A percentile compares a stretch with the other conserved stretches of the same genome.
phyloP scores from a whole-genome alignment of 306 rosid species.

The Purshia tridentata region DNA sequence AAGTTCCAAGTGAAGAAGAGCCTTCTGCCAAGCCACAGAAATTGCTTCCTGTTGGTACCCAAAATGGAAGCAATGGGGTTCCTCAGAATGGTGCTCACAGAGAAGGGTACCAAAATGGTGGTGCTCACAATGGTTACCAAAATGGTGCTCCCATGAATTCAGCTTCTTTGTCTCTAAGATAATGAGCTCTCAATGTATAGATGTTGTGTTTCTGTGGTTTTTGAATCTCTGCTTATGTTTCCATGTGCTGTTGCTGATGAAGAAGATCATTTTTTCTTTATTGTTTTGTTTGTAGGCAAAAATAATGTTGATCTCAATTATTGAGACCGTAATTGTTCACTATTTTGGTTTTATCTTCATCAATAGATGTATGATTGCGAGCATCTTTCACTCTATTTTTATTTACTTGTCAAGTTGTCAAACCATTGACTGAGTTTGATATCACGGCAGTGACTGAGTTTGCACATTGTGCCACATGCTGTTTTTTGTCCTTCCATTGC shows the following conservation, averaged over 20 bases:
- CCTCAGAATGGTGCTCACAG: neutral
- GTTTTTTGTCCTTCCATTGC: neutral
- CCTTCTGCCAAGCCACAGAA: neutral
- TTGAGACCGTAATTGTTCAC: neutral
- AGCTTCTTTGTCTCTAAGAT: slow-evolving; percentile 2
- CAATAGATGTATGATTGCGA: neutral
- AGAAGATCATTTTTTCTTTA: neutral
- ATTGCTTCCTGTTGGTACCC: slow-evolving; percentile 3
- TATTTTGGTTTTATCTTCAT: neutral
- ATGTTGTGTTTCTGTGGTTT: neutral
- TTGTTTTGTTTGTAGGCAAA: neutral
- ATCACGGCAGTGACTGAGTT: neutral
- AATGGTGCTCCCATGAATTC: neutral
- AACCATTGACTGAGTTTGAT: neutral
- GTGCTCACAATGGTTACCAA: neutral
- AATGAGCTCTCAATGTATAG: neutral
- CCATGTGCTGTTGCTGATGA: neutral
- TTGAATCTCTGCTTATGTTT: neutral
- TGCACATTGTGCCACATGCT: neutral
- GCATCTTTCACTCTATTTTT: neutral
- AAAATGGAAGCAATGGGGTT: neutral
- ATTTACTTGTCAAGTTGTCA: neutral
- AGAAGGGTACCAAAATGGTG: neutral
- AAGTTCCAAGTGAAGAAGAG: neutral
- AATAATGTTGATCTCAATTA: neutral